Evolutionary conservation across 2,329 filamentous ascomycete species (phyloP), one percentile per base, ranked within the genome.

Genomic region (Aspergillus flavus): DNA sequence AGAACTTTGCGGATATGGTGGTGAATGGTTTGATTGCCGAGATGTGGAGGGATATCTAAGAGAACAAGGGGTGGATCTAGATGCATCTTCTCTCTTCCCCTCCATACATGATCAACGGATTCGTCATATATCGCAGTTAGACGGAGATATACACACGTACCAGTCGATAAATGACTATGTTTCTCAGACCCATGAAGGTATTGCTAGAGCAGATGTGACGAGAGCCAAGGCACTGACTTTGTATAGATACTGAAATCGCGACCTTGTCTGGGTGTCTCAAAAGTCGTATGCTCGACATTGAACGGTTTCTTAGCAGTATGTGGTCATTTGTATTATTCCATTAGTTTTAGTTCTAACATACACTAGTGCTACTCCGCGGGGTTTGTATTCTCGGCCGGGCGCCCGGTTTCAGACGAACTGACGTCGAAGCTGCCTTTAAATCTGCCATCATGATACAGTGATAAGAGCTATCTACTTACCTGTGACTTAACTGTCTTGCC

Each of bases 11-110:
- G 67, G 67, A 36, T 53, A 67, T 45, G 68, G 66, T 0, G 67
- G 68, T 5, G 52, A 62, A 41, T 70, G 68, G 68, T 69, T 70
- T 58, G 67, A 70, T 55, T 61, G 68, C 32, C 64, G 59, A 3
- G 68, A 70, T 59, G 66, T 70, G 10, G 67, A 69, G 41, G 68
- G 68, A 2, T 70, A 67, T 59, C 61, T 68, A 4, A 56, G 19
- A n/a, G 39, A 63, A 59, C 11, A 53, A 19, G 61, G 66, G 11
- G 16, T 61, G 9, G 32, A 62, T 23, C 36, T 61, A 3, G 23
- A 66, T 4, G 32, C 52, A 28, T 64, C 61, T 62, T 61, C 61
- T 19, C 48, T 41, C 21, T 19, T 61, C 26, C 54, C 39, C 1
- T n/a, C 11, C 21, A 5, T 23, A 26, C 32, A 21, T 19, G 46